Evolutionary conservation across 1,284 basidiomycete species (phyloP), one percentile per base, ranked within the genome.

Genomic region (Rhodotorula sp.): DNA sequence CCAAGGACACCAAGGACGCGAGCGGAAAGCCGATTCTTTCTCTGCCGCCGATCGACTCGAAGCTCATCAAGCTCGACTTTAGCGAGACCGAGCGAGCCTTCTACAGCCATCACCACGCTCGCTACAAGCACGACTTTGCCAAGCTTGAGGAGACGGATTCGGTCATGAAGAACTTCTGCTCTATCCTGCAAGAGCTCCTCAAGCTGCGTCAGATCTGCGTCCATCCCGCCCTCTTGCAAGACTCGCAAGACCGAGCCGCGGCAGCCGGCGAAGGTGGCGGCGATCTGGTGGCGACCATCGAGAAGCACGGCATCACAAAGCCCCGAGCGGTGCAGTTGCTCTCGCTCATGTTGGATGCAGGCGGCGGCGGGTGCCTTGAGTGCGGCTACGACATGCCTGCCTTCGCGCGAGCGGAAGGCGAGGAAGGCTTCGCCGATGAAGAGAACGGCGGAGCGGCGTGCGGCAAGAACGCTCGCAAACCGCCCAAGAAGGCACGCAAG

Each of bases 91-190:
- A 99, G 80, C 88, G 91, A 77, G 84, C 84, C 37, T 88, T 96
- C 60, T 99, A 99, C 82, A 93, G 77, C n/a, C 46, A 44, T 87
- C 92, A 93, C 81, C 94, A 93, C 83, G 85, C 85, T 67, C 89
- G 91, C 80, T 94, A 91, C 70, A 92, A 92, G 82, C 89, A 90
- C 64, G 91, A 94, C 80, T 96, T 98, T 80, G 87, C 87, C 74
- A 89, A 92, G 79, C 85, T 98, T 67, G 85, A 88, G 80, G 91
- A 90, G 80, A 91, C 91, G 77, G 91, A 95, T 58, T 95, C 79
- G 80, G 89, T 96, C 62, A 92, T 93, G 88, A 95, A 95, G 86
- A 97, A 97, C 80, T 98, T 97, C 78, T 95, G 96, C 69, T 93
- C 94, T 64, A 96, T 99, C 77, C 82, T 99, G 74, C 95, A 97